phyloP scores from a whole-genome alignment of 169 alveolate genomes.

The Amoebophrya sp. region DNA sequence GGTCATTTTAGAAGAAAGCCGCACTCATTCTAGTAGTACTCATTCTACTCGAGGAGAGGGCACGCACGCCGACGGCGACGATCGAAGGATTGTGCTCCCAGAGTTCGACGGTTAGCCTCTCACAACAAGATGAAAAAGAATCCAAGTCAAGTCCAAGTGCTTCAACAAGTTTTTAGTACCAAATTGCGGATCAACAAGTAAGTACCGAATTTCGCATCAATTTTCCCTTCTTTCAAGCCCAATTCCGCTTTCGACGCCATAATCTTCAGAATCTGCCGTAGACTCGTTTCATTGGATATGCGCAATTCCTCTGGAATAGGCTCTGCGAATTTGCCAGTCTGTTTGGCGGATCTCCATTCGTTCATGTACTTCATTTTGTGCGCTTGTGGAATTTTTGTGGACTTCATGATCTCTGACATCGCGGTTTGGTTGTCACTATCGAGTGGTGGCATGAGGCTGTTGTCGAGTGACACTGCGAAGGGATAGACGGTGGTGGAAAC shows the following conservation, averaged over 20 bases:
- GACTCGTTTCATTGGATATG: background rate
- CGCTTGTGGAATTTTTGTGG: background rate
- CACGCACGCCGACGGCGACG: no score
- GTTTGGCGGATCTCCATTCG: background rate
- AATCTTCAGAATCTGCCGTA: background rate
- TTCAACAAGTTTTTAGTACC: no score
- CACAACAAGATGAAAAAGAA: no score
- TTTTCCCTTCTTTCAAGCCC: background rate
- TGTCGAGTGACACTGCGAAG: background rate
- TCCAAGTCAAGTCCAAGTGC: no score
- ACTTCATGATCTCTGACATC: background rate
- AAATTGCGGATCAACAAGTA: no score
- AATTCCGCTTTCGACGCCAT: background rate
- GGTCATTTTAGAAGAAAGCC: no score
- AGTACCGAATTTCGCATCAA: background rate
- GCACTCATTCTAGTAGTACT: no score
- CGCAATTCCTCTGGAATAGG: background rate
- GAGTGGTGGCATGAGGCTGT: background rate
- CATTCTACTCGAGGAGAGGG: no score
- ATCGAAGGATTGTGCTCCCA: no score
- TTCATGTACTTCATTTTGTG: background rate
- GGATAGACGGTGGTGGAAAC: background rate
- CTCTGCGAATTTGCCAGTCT: background rate
- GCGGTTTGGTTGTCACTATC: background rate
- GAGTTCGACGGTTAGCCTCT: no score